Conservation (phyloP, 306 rosid species). For the Prunus mongolica region DNA sequence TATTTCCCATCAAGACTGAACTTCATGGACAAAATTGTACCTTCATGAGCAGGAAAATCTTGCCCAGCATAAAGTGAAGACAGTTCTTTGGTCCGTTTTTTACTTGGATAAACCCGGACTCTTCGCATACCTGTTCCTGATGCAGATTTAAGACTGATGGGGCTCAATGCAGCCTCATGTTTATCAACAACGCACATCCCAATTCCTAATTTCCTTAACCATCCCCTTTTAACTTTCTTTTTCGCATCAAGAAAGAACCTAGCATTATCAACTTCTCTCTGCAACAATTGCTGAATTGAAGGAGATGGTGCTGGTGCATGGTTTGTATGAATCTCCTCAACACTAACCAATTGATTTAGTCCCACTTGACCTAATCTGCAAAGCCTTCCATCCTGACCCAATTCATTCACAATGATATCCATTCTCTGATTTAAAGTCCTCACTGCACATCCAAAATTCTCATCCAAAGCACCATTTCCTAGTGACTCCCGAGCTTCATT, state of each 20-base stretch:
- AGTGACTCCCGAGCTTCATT: slow-evolving; percentile 27
- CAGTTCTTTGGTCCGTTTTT: slow-evolving; percentile 63
- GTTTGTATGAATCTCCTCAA: slow-evolving; percentile 42
- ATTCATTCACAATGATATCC: slow-evolving; percentile 43
- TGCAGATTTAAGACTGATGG: slow-evolving; percentile 27
- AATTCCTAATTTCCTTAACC: slow-evolving; percentile 55
- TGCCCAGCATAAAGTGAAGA: slow-evolving; percentile 68
- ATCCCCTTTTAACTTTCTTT: slow-evolving; percentile 49
- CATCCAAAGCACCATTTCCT: slow-evolving; percentile 30
- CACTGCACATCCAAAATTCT: slow-evolving; percentile 33
- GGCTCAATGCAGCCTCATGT: slow-evolving; percentile 25
- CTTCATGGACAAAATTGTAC: slow-evolving; percentile 74
- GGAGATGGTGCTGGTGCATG: slow-evolving; percentile 34
- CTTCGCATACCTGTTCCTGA: slow-evolving; percentile 35
- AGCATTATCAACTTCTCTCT: slow-evolving; percentile 39
- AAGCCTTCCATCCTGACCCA: slow-evolving; percentile 39
- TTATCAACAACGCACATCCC: slow-evolving; percentile 48
- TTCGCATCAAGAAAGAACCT: slow-evolving; percentile 23
- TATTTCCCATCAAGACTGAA: slow-evolving; percentile 78
- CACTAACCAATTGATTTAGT: slow-evolving; percentile 36
- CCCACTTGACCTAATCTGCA: slow-evolving; percentile 39
- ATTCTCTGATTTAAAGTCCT: slow-evolving; percentile 56
- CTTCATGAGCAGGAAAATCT: slow-evolving; percentile 69
- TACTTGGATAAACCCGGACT: slow-evolving; percentile 55
- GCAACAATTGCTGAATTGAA: slow-evolving; percentile 42